Percentiles rank a stretch among this genome's conserved stretches.
Conservation (phyloP, 2,329 filamentous ascomycete genomes). For the Amauroascus niger region DNA sequence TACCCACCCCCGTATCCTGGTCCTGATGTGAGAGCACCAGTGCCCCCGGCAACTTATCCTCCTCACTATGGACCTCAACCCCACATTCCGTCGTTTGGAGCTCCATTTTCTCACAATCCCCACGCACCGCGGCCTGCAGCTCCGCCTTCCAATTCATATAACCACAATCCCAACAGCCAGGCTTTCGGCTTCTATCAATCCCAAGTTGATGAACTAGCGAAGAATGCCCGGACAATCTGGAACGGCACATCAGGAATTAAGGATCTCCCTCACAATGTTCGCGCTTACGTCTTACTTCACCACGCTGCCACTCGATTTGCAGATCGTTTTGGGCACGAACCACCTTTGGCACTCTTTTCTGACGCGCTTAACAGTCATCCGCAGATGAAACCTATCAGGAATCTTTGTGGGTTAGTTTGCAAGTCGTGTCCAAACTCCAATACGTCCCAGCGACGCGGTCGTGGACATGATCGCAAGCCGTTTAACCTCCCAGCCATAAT, state of each 20-base stretch:
- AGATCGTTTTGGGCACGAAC: slow-evolving; percentile 47
- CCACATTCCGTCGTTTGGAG: slow-evolving; percentile 14
- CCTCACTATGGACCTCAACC: slow-evolving; percentile 17
- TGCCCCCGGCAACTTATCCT: slow-evolving; percentile 17
- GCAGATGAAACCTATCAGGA: slow-evolving; percentile 49
- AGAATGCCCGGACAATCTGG: slow-evolving; percentile 54
- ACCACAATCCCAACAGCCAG: slow-evolving; percentile 20
- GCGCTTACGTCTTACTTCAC: slow-evolving; percentile 55
- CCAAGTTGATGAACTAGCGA: slow-evolving; percentile 46
- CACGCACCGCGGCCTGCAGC: slow-evolving; percentile 8
- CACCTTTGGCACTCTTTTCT: slow-evolving; percentile 50
- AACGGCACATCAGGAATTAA: slow-evolving; percentile 50
- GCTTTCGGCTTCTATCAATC: slow-evolving; percentile 38
- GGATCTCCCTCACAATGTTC: slow-evolving; percentile 52
- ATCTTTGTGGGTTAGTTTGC: slow-evolving; percentile 47
- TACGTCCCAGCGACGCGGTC: slow-evolving; percentile 12
- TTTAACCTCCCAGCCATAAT: slow-evolving; percentile 28
- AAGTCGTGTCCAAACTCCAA: slow-evolving; percentile 39
- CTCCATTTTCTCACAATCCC: slow-evolving; percentile 9
- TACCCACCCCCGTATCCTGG: slow-evolving; percentile 20
- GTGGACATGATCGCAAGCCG: slow-evolving; percentile 19
- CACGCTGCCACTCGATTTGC: slow-evolving; percentile 52
- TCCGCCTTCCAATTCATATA: slow-evolving; percentile 12
- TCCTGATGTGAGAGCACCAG: slow-evolving; percentile 17
- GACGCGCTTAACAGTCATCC: slow-evolving; percentile 49